Evolutionary conservation across 176 grass and related monocot species (phyloP), one percentile per base, ranked within the genome.

Genomic region (Hsuehochloa calcarea): DNA sequence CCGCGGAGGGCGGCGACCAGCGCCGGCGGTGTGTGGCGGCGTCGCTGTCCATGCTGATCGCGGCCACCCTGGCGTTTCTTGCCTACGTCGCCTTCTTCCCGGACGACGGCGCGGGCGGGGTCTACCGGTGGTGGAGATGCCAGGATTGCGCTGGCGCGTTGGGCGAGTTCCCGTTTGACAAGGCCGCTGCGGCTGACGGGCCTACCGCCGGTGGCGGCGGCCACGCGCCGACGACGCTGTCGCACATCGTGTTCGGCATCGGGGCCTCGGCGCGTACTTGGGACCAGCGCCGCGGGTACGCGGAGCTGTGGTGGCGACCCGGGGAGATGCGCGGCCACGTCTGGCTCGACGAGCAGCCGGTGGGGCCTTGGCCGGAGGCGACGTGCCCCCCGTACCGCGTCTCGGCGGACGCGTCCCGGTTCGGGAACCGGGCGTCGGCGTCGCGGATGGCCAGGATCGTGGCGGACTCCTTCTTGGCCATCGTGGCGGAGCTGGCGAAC

Each of bases 231-330:
- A 93, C 92, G 54, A 90, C 86, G 51, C 82, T 95, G 70, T 91
- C 92, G 14, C 92, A 97, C 84, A 58, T 97, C 80, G 95, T 93
- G 59, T 97, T 97, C 82, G 90, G 89, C 72, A 87, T 97, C 91
- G 93, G 95, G 79, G 91, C 87, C 5, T 95, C 95, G 39, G 92
- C 65, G 19, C 52, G 25, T 16, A 93, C 89, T 40, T 95, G 95
- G 95, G 89, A 87, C 66, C 75, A 65, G 70, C 89, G 91, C 14
- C 87, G 87, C 35, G 86, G 87, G 20, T 97, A 95, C 85, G 87
- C 79, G 29, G 95, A 94, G 84, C 70, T 97, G 20, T 97, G 95
- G 95, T 97, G 95, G 95, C 90, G 79, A 0, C 85, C 85, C 13
- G 88, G 75, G 19, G 70, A 65, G 72, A 94, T 82, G 63, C 86